These are phyloP conservation scores for Dissophora globulifera DNA, from an alignment of 192 early-diverging fungal genomes.

Conservation along the genomic window DNA sequence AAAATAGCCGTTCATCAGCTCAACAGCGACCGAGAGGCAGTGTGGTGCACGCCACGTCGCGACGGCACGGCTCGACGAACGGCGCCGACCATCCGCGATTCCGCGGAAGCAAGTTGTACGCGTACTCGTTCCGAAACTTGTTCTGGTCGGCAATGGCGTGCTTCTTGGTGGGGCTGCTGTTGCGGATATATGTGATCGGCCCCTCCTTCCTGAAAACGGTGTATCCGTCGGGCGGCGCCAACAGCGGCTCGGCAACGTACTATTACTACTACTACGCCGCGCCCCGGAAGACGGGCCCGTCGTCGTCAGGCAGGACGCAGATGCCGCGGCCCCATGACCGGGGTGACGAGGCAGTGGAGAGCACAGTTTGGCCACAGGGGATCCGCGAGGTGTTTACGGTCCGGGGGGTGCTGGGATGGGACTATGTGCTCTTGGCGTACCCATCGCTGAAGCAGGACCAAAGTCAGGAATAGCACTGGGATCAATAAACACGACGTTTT, in stretches of 20 bases:
- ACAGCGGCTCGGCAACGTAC: conserved; percentile 10
- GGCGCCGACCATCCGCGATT: conserved; percentile 50
- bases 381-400: conserved; percentile 46
- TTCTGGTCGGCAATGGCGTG: conserved; percentile 34
- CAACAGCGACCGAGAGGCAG: not conserved
- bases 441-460: conserved; percentile 22
- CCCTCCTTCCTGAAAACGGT: conserved; percentile 41
- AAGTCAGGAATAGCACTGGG: not conserved
- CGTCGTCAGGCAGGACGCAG: not conserved
- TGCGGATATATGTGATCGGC: conserved; percentile 45
- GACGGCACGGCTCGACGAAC: conserved; percentile 31
- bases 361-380: conserved; percentile 28
- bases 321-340: not conserved
- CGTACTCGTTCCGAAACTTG: conserved; percentile 41
- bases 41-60: not conserved
- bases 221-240: not conserved
- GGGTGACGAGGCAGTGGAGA: not conserved
- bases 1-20: conserved; percentile 11
- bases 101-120: conserved; percentile 31
- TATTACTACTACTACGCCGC: conserved; percentile 42
- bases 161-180: conserved; percentile 30
- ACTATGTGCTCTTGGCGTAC: conserved; percentile 42
- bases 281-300: conserved; percentile 2
- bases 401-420: conserved; percentile 36
- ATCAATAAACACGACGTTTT: no score